These are phyloP conservation scores for Mollisiaceae sp. DNA, from an alignment of 2,329 filamentous ascomycete species.

Conservation along the genomic window DNA sequence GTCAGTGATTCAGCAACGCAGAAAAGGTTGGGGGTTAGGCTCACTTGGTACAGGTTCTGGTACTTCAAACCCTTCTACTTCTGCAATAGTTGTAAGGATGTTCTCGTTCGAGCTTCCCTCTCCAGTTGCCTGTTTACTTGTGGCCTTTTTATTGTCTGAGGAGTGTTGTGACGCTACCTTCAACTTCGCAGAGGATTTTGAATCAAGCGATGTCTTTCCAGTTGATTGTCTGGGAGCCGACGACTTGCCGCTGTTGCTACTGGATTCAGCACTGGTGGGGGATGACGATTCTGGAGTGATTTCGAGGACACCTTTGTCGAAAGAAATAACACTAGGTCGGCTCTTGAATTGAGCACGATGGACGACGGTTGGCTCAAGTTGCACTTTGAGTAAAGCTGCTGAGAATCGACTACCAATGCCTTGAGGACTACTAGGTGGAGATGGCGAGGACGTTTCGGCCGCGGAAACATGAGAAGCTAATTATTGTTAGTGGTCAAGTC, in stretches of 20 bases:
- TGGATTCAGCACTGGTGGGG: constrained; percentile 37
- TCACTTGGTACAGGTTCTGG: constrained; percentile 40
- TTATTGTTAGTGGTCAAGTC: constrained; percentile 11
- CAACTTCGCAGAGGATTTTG: constrained; percentile 45
- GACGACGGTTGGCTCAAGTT: constrained; percentile 50
- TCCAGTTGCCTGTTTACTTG: constrained; percentile 25
- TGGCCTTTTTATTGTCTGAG: constrained; percentile 38
- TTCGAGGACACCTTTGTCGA: constrained; percentile 41
- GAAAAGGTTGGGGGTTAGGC: neutral
- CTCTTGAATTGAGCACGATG: constrained; percentile 47
- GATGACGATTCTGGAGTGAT: constrained; percentile 34
- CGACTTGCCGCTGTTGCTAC: constrained; percentile 38
- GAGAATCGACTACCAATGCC: constrained; percentile 44
- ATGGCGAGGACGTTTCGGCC: constrained; percentile 16
- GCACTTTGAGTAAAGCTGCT: constrained; percentile 46
- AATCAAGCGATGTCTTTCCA: constrained; percentile 47
- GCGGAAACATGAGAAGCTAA: constrained; percentile 31
- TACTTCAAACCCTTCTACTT: constrained; percentile 32
- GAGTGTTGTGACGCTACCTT: constrained; percentile 37
- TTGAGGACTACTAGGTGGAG: constrained; percentile 30
- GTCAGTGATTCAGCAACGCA: neutral
- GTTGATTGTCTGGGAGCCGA: constrained; percentile 40
- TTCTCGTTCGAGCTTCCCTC: constrained; percentile 35
- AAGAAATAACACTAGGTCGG: constrained; percentile 45
- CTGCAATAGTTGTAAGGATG: constrained; percentile 38